phyloP scores from a whole-genome alignment of 179 eudicot genomes.

The Gypsophila paniculata region DNA sequence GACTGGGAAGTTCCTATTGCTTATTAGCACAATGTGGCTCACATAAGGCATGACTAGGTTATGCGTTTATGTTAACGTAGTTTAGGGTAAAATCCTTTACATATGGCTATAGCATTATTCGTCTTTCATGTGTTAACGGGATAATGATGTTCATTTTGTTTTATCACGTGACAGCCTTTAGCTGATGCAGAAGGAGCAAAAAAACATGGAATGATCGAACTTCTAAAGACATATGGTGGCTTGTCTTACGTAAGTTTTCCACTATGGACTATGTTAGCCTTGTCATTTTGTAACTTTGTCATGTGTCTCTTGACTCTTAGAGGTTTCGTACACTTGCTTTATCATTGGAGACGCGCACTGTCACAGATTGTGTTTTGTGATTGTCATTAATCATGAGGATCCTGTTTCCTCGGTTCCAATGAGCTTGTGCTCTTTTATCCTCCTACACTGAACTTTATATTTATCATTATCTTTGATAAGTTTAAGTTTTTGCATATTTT shows the following conservation, averaged over 20 bases:
- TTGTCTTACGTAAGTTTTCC: conserved; percentile 73
- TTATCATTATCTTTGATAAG: neutral
- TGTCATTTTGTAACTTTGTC: neutral
- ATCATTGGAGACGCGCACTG: neutral
- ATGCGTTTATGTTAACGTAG: neutral
- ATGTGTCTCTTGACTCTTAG: conserved; percentile 1
- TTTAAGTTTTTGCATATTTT: neutral
- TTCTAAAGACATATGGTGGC: conserved; percentile 80
- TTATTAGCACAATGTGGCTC: neutral
- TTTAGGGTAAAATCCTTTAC: neutral
- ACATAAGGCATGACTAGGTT: neutral
- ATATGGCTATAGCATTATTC: neutral
- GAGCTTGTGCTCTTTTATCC: neutral
- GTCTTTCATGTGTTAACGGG: neutral
- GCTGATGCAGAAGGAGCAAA: conserved; percentile 99
- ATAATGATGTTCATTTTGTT: neutral
- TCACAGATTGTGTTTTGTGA: neutral
- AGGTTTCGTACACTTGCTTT: neutral
- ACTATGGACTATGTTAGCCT: neutral
- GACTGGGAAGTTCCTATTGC: conserved; percentile 1
- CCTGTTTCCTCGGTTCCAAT: neutral
- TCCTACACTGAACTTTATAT: conserved; percentile 7
- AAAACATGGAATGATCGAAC: conserved; percentile 64
- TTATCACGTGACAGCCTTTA: conserved; percentile 85
- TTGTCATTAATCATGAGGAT: conserved; percentile 3